Conservation (phyloP, 495 filamentous ascomycete species). For the Aspergillus homomorphus region DNA sequence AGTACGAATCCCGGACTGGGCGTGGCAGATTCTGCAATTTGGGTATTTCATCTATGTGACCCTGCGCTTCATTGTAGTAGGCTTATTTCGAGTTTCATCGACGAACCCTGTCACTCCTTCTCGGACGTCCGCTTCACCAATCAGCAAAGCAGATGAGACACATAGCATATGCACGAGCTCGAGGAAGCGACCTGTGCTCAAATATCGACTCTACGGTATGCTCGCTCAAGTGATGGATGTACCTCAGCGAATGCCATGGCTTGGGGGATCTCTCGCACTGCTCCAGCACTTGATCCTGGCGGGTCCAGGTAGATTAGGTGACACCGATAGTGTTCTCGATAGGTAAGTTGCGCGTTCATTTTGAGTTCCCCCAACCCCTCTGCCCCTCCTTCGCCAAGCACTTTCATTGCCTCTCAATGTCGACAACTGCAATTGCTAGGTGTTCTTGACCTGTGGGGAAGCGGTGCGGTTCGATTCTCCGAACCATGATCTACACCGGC, state of each 20-base stretch:
- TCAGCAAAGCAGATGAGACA: slow-evolving; percentile 23
- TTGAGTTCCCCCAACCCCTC: slow-evolving; percentile 24
- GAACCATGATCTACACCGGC: slow-evolving; percentile 39
- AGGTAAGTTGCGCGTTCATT: slow-evolving; percentile 64
- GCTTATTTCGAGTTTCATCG: slow-evolving; percentile 46
- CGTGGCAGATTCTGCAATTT: slow-evolving; percentile 71
- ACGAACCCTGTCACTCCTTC: slow-evolving; percentile 23
- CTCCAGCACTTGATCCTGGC: slow-evolving; percentile 65
- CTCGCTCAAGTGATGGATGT: slow-evolving; percentile 66
- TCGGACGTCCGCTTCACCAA: slow-evolving; percentile 26
- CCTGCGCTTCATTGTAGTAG: slow-evolving; percentile 59
- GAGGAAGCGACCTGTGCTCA: slow-evolving; percentile 64
- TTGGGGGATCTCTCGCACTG: slow-evolving; percentile 66
- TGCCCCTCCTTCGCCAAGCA: slow-evolving; percentile 17
- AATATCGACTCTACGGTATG: slow-evolving; percentile 71
- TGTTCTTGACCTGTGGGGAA: slow-evolving; percentile 34
- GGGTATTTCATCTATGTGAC: slow-evolving; percentile 61
- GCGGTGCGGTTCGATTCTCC: slow-evolving; percentile 33
- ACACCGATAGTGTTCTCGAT: slow-evolving; percentile 74
- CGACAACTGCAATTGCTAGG: slow-evolving; percentile 14
- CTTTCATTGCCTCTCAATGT: background rate
- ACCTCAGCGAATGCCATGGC: slow-evolving; percentile 80
- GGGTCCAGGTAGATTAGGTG: slow-evolving; percentile 71
- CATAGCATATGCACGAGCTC: slow-evolving; percentile 48
- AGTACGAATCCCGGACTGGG: slow-evolving; percentile 40